A percentile compares a stretch with the other conserved stretches of the same genome.
phyloP scores from a whole-genome alignment of 805 yeast species.

The Barnettozyma sucrosica region DNA sequence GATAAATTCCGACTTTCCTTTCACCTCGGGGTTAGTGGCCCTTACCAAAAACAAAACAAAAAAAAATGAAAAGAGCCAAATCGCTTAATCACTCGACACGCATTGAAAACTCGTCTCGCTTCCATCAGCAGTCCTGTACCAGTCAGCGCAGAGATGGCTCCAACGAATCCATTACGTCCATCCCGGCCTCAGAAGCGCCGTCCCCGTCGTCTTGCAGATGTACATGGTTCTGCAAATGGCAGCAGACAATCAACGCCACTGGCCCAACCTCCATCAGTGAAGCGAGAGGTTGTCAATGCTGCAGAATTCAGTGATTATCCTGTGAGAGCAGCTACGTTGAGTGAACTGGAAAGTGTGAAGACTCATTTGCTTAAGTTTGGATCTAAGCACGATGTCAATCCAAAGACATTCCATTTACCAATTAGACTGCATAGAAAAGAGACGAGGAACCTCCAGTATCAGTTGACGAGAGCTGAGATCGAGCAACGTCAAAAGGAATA shows the following conservation, averaged over 20 bases:
- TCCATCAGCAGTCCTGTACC: not conserved
- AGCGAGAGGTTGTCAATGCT: slow-evolving; percentile 18
- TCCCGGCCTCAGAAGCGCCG: not conserved
- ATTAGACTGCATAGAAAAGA: slow-evolving; percentile 88
- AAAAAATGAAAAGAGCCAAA: no score
- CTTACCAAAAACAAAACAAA: no score
- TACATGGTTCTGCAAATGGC: not conserved
- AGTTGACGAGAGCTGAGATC: slow-evolving; percentile 70
- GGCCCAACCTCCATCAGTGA: slow-evolving; percentile 11
- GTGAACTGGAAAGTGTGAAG: slow-evolving; percentile 66
- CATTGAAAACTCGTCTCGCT: not conserved
- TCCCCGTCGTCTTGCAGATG: not conserved
- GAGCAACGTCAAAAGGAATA: slow-evolving; percentile 54
- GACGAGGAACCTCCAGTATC: slow-evolving; percentile 86
- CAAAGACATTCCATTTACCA: slow-evolving; percentile 70
- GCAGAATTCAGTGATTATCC: slow-evolving; percentile 34
- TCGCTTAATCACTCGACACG: no score
- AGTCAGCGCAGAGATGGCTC: not conserved
- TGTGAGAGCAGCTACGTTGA: slow-evolving; percentile 64
- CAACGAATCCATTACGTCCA: not conserved
- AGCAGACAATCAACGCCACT: not conserved
- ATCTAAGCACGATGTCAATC: slow-evolving; percentile 65
- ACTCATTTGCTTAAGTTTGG: slow-evolving; percentile 82
- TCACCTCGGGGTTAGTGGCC: no score
- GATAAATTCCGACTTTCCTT: no score